A percentile compares a stretch with the other conserved stretches of the same genome.
Evolutionary conservation across 352 stramenopile species (phyloP).

Genomic region (Saprolegnia diclina): DNA sequence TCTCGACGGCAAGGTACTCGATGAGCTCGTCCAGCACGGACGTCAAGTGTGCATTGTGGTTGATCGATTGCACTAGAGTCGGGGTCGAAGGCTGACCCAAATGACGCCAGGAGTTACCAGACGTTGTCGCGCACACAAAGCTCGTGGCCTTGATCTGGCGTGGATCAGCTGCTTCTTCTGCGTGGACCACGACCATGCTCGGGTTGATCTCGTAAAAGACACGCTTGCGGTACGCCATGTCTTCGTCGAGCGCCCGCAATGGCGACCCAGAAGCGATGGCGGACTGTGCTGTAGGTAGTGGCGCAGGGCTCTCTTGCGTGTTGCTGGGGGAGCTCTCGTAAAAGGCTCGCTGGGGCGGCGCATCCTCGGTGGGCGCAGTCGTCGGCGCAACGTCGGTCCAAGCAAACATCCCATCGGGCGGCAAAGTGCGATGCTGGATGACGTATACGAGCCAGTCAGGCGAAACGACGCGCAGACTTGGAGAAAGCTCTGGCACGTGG

Average conservation of each 20-base stretch:
- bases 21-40: slow-evolving; percentile 72
- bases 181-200: slow-evolving; percentile 42
- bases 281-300: background rate
- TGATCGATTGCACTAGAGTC: slow-evolving; percentile 49
- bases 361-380: background rate
- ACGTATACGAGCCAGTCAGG: slow-evolving; percentile 20
- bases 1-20: slow-evolving; percentile 70
- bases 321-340: background rate
- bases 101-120: slow-evolving; percentile 35
- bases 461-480: background rate
- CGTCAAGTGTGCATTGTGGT: slow-evolving; percentile 72
- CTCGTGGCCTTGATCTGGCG: slow-evolving; percentile 41
- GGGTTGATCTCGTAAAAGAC: slow-evolving; percentile 79
- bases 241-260: background rate
- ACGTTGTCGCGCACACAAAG: slow-evolving; percentile 71
- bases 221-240: slow-evolving; percentile 37
- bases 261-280: background rate
- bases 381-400: background rate
- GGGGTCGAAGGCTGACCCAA: background rate
- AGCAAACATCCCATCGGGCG: background rate
- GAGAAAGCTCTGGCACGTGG: background rate
- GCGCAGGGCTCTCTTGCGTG: background rate
- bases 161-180: slow-evolving; percentile 32
- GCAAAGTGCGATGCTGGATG: background rate
- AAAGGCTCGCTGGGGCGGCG: background rate